Evolutionary conservation across 768 basidiomycete genomes (phyloP).

Genomic region (Rhizopogon salebrosus): DNA sequence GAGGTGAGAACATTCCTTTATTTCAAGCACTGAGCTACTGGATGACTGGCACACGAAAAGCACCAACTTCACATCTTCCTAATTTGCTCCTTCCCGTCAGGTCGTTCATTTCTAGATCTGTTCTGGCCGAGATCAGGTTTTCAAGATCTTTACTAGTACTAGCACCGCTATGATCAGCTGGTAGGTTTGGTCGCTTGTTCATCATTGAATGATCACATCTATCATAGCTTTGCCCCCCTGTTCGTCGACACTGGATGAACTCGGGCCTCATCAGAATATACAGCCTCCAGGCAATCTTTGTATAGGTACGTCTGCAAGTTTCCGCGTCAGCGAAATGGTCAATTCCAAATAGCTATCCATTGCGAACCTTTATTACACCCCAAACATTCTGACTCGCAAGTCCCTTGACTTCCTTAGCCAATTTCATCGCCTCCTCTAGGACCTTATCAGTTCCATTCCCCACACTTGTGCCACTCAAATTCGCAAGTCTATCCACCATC

Average conservation of each 20-base stretch:
- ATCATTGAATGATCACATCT: background rate
- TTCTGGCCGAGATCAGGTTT: too few species aligned
- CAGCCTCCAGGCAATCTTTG: slow-evolving; percentile 43
- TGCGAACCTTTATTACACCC: slow-evolving; percentile 65
- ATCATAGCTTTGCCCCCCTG: slow-evolving; percentile 5
- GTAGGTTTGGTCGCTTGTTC: too few species aligned
- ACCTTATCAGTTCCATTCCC: slow-evolving; percentile 54
- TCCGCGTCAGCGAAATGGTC: slow-evolving; percentile 1
- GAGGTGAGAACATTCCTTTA: too few species aligned
- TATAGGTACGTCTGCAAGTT: slow-evolving; percentile 47
- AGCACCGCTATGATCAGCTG: too few species aligned
- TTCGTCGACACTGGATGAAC: slow-evolving; percentile 5
- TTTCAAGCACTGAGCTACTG: too few species aligned
- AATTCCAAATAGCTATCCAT: background rate
- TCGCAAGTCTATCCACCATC: slow-evolving; percentile 59
- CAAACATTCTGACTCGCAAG: slow-evolving; percentile 59
- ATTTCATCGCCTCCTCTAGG: slow-evolving; percentile 55
- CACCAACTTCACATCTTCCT: too few species aligned
- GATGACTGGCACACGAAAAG: too few species aligned
- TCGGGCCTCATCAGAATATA: slow-evolving; percentile 21
- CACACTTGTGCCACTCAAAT: slow-evolving; percentile 30
- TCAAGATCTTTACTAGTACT: too few species aligned
- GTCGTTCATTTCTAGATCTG: too few species aligned
- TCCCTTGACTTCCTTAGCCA: slow-evolving; percentile 48
- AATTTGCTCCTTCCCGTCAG: too few species aligned